Evolutionary conservation across 352 stramenopile genomes (phyloP).

Genomic region (Phytopythium boreale): DNA sequence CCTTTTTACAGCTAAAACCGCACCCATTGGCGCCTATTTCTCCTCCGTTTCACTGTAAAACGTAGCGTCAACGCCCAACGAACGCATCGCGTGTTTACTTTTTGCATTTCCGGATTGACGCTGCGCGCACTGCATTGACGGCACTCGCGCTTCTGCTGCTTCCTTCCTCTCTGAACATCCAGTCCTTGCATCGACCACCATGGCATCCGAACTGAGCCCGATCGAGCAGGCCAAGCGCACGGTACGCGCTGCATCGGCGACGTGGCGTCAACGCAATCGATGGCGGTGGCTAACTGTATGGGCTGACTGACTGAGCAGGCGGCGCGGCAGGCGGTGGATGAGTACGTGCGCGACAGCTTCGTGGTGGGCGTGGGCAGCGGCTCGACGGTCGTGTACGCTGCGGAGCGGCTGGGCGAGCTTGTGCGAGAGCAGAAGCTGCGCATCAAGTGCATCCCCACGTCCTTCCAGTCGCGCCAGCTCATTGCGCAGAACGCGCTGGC

Average conservation of each 20-base stretch:
- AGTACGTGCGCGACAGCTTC: slow-evolving; percentile 93
- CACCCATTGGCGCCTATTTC: no score
- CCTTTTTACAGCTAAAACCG: no score
- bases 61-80: neutral
- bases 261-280: neutral
- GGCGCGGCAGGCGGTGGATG: slow-evolving; percentile 86
- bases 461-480: slow-evolving; percentile 96
- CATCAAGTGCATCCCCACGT: slow-evolving; percentile 98
- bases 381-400: slow-evolving; percentile 97
- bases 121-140: neutral
- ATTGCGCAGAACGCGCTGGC: slow-evolving; percentile 76
- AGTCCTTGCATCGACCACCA: neutral
- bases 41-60: neutral
- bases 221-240: slow-evolving; percentile 79
- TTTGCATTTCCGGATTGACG: neutral
- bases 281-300: neutral
- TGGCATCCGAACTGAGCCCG: slow-evolving; percentile 33
- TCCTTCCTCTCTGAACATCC: neutral
- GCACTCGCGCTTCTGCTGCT: neutral
- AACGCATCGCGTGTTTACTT: neutral
- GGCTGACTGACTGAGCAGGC: slow-evolving; percentile 29
- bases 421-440: slow-evolving; percentile 90
- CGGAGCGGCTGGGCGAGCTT: slow-evolving; percentile 94
- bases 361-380: slow-evolving; percentile 97
- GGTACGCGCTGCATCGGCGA: slow-evolving; percentile 18